Evolutionary conservation across 257 asterid species (phyloP).

Genomic region (Penstemon eatonii): DNA sequence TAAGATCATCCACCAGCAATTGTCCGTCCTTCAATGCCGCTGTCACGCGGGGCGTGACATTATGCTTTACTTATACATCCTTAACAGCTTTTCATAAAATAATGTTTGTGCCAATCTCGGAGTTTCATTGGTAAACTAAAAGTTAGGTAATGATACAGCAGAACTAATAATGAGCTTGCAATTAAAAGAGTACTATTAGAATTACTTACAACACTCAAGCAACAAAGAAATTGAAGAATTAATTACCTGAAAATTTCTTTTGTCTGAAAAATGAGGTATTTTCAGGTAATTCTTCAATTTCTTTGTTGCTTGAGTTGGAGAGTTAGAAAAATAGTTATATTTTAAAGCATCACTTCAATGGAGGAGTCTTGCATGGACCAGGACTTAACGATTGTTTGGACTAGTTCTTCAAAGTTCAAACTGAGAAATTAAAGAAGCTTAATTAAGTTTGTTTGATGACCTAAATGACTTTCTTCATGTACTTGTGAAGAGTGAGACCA

Average conservation of each 20-base stretch:
- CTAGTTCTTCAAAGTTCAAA: constrained; percentile 16
- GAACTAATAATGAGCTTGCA: constrained; percentile 17
- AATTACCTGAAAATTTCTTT: too few species aligned
- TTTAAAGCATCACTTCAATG: constrained; percentile 2
- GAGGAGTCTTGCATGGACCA: constrained; percentile 13
- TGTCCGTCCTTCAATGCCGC: too few species aligned
- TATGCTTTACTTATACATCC: neutral
- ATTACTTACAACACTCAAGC: too few species aligned
- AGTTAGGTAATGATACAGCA: neutral
- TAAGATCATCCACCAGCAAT: too few species aligned
- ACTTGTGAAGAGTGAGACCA: constrained; percentile 16
- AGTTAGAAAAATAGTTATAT: neutral
- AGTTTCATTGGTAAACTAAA: neutral
- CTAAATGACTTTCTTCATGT: constrained; percentile 18
- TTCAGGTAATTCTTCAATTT: too few species aligned
- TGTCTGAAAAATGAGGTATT: too few species aligned
- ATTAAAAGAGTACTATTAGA: neutral
- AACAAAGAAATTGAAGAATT: too few species aligned
- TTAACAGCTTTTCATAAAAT: neutral
- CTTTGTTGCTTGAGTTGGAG: too few species aligned
- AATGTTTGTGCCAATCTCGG: neutral
- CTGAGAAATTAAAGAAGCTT: constrained; percentile 12
- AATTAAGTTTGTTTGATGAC: constrained; percentile 12
- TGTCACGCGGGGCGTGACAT: too few species aligned
- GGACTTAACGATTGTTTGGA: neutral